Percentiles rank a stretch among this genome's conserved stretches.
These are phyloP conservation scores for Claviceps arundinis DNA, from an alignment of 2,329 filamentous ascomycete species.

Conservation along the genomic window DNA sequence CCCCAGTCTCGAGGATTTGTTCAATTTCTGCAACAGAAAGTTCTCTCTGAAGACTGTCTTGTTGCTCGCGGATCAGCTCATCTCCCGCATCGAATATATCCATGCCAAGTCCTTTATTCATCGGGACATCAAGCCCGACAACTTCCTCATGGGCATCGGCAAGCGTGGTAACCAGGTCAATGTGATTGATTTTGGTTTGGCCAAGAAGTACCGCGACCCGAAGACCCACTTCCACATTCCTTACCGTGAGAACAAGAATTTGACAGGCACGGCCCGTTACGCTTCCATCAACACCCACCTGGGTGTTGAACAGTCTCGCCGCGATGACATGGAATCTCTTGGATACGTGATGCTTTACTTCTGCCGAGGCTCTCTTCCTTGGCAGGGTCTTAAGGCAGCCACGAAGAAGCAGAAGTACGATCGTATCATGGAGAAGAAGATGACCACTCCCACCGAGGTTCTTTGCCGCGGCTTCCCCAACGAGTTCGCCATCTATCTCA, in stretches of 20 bases:
- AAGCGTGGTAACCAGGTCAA: slow-evolving; percentile 99
- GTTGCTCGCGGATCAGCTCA: slow-evolving; percentile 91
- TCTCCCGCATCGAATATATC: slow-evolving; percentile 98
- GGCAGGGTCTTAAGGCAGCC: slow-evolving; percentile 96
- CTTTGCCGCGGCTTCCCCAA: slow-evolving; percentile 98
- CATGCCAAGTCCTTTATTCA: slow-evolving; percentile 99
- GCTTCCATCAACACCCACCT: slow-evolving; percentile 98
- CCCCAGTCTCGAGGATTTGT: slow-evolving; percentile 89
- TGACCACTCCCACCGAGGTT: slow-evolving; percentile 97
- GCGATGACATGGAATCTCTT: slow-evolving; percentile 98
- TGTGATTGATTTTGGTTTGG: slow-evolving; percentile 95
- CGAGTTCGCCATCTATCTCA: slow-evolving; percentile 98
- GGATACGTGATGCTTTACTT: slow-evolving; percentile 99
- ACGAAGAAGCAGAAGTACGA: slow-evolving; percentile 99
- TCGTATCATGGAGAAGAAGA: slow-evolving; percentile 99
- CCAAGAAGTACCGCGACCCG: slow-evolving; percentile 98
- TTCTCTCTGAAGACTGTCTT: slow-evolving; percentile 98
- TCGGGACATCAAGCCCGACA: slow-evolving; percentile 99
- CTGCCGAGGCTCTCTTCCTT: slow-evolving; percentile 94
- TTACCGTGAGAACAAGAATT: slow-evolving; percentile 99
- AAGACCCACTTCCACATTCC: slow-evolving; percentile 99
- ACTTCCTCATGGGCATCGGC: slow-evolving; percentile 98
- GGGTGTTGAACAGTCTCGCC: slow-evolving; percentile 96
- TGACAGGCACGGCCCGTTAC: slow-evolving; percentile 96
- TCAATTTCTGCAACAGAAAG: slow-evolving; percentile 99